Evolutionary conservation across 2,329 filamentous ascomycete species (phyloP).

Genomic region (Colletotrichum sp.): DNA sequence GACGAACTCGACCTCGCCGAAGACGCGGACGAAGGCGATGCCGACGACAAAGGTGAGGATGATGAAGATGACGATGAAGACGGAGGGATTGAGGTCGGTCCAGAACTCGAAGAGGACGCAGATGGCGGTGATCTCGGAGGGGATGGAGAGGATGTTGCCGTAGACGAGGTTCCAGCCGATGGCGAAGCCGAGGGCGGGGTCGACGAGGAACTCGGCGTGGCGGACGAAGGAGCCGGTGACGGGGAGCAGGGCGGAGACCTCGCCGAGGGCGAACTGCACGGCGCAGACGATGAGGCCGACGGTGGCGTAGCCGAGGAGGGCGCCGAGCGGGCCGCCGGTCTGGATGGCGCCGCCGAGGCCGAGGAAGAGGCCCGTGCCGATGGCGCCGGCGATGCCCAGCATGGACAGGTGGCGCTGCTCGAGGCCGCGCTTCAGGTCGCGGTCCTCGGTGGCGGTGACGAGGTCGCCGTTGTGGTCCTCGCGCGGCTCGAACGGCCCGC

Average conservation of each 20-base stretch:
- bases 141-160: constrained; percentile 39
- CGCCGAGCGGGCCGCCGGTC: constrained; percentile 52
- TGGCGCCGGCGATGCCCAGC: constrained; percentile 66
- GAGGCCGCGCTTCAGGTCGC: constrained; percentile 52
- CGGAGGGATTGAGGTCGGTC: constrained; percentile 23
- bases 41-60: constrained; percentile 24
- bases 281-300: constrained; percentile 62
- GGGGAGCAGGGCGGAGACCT: constrained; percentile 64
- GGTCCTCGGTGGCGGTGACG: constrained; percentile 52
- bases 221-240: constrained; percentile 68
- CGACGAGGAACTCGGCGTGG: constrained; percentile 65
- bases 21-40: constrained; percentile 30
- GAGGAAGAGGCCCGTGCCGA: constrained; percentile 66
- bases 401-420: constrained; percentile 64
- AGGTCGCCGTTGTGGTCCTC: constrained; percentile 44
- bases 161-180: constrained; percentile 68
- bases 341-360: constrained; percentile 60
- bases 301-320: constrained; percentile 58
- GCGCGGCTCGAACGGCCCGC: constrained; percentile 13
- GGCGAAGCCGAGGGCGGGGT: constrained; percentile 63
- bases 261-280: constrained; percentile 64
- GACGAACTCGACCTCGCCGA: constrained; percentile 65
- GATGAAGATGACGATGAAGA: constrained; percentile 26
- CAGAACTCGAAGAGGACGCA: constrained; percentile 28
- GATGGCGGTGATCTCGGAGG: constrained; percentile 31